These are phyloP conservation scores for Boechera retrofracta DNA, from an alignment of 345 rosid genomes.

Conservation along the genomic window DNA sequence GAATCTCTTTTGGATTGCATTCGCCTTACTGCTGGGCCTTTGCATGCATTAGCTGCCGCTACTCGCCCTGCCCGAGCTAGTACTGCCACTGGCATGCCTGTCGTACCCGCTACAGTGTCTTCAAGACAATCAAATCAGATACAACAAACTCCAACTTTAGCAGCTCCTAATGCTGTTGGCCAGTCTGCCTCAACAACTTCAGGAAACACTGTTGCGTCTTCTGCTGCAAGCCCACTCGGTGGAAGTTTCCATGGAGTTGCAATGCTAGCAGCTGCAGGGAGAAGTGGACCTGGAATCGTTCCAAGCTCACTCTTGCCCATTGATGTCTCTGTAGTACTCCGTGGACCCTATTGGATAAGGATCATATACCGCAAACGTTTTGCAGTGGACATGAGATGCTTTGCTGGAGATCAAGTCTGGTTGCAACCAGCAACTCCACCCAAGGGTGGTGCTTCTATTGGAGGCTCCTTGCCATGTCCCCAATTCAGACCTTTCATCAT, in stretches of 20 bases:
- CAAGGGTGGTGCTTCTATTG: constrained; percentile 83
- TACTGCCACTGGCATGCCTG: constrained; percentile 69
- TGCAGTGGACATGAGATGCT: constrained; percentile 99
- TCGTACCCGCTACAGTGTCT: constrained; percentile 54
- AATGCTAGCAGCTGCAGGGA: constrained; percentile 80
- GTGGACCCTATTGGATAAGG: constrained; percentile 98
- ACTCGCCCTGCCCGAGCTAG: constrained; percentile 98
- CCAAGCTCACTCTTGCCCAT: constrained; percentile 96
- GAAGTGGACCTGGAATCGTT: constrained; percentile 97
- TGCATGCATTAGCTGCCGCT: constrained; percentile 95
- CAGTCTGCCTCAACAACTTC: constrained; percentile 55
- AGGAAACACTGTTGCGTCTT: constrained; percentile 57
- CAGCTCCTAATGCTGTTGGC: constrained; percentile 52
- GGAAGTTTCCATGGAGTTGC: constrained; percentile 73
- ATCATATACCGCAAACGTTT: constrained; percentile 93
- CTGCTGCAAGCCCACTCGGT: constrained; percentile 62
- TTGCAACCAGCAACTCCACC: constrained; percentile 99
- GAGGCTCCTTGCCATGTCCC: constrained; percentile 99
- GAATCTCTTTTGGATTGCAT: constrained; percentile 97
- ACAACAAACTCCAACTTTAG: constrained; percentile 51
- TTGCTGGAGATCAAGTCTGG: constrained; percentile 99
- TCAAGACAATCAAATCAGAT: constrained; percentile 69
- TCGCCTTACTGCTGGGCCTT: constrained; percentile 95
- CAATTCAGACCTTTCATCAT: constrained; percentile 99
- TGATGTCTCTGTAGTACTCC: constrained; percentile 97